A percentile compares a stretch with the other conserved stretches of the same genome.
phyloP scores from a whole-genome alignment of 495 filamentous ascomycete genomes.

The Hyaloscypha hepaticicola region DNA sequence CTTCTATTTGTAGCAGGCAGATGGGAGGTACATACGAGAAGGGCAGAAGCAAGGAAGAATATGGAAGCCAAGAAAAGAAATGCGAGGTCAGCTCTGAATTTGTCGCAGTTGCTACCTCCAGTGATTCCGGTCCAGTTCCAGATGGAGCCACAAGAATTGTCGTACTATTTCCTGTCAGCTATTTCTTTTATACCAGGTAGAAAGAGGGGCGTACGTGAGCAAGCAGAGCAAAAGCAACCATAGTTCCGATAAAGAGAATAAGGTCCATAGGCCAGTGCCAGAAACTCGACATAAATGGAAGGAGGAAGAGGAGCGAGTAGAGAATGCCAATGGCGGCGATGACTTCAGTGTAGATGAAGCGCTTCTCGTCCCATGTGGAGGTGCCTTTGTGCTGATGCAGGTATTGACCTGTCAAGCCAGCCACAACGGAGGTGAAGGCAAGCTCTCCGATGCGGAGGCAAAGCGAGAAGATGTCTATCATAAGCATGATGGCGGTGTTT shows the following conservation, averaged over 20 bases:
- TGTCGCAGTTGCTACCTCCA: slow-evolving; percentile 40
- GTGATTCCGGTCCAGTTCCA: slow-evolving; percentile 48
- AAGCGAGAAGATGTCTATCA: slow-evolving; percentile 51
- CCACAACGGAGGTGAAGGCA: slow-evolving; percentile 47
- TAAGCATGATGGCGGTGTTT: slow-evolving; percentile 22
- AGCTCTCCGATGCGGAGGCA: slow-evolving; percentile 44
- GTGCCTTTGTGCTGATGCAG: slow-evolving; percentile 35
- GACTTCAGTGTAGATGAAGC: slow-evolving; percentile 61
- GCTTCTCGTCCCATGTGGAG: slow-evolving; percentile 42
- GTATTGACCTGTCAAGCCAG: slow-evolving; percentile 56
- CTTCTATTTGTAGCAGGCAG: not conserved
- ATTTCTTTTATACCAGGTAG: not conserved
- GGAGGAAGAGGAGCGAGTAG: slow-evolving; percentile 51
- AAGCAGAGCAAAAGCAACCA: slow-evolving; percentile 53
- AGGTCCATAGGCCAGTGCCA: slow-evolving; percentile 45
- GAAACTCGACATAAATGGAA: slow-evolving; percentile 48
- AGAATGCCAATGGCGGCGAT: slow-evolving; percentile 56
- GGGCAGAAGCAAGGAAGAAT: slow-evolving; percentile 53
- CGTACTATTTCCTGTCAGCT: slow-evolving; percentile 34
- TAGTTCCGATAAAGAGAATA: slow-evolving; percentile 51
- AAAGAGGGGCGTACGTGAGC: slow-evolving; percentile 38
- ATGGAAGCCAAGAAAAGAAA: slow-evolving; percentile 58
- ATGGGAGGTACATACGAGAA: slow-evolving; percentile 35
- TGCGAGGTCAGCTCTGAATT: slow-evolving; percentile 60
- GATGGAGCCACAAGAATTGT: slow-evolving; percentile 48